A percentile compares a stretch with the other conserved stretches of the same genome.
These are phyloP conservation scores for Cyclotella cryptica DNA, from an alignment of 108 stramenopile genomes.

Conservation along the genomic window DNA sequence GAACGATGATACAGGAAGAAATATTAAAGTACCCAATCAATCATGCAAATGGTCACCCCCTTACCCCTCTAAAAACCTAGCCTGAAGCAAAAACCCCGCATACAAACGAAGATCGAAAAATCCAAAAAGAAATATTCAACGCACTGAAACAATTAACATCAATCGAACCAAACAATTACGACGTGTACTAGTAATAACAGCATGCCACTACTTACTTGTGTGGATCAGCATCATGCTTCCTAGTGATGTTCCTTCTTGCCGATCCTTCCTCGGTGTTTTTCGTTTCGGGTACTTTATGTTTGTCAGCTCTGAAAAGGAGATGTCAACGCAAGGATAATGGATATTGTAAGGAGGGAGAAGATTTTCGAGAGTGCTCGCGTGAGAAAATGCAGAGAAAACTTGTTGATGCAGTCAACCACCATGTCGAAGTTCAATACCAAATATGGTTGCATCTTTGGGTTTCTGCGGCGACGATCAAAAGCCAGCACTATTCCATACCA, in stretches of 20 bases:
- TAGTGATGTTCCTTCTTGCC: constrained; percentile 72
- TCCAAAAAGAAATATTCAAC: too few relatives aligned
- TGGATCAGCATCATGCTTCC: constrained; percentile 79
- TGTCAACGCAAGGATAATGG: neutral
- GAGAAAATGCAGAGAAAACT: neutral
- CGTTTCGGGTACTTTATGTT: constrained; percentile 75
- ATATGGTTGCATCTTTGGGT: too few relatives aligned
- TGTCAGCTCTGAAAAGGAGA: constrained; percentile 28
- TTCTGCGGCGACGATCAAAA: too few relatives aligned
- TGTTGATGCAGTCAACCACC: neutral
- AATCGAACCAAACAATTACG: neutral
- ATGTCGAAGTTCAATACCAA: too few relatives aligned
- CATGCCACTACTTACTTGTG: constrained; percentile 43
- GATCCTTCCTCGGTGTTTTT: constrained; percentile 69
- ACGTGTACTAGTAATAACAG: neutral
- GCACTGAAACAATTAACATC: too few relatives aligned
- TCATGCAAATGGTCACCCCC: too few relatives aligned
- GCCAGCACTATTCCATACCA: too few relatives aligned
- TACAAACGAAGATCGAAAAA: neutral
- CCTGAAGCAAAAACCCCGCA: too few relatives aligned
- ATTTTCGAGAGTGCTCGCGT: neutral
- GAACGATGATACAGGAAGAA: too few relatives aligned
- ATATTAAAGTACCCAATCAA: too few relatives aligned
- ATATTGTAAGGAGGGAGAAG: neutral
- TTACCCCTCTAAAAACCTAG: too few relatives aligned